Evolutionary conservation across 176 grass and related monocot genomes (phyloP).

Genomic region (maize (Zea mays)): DNA sequence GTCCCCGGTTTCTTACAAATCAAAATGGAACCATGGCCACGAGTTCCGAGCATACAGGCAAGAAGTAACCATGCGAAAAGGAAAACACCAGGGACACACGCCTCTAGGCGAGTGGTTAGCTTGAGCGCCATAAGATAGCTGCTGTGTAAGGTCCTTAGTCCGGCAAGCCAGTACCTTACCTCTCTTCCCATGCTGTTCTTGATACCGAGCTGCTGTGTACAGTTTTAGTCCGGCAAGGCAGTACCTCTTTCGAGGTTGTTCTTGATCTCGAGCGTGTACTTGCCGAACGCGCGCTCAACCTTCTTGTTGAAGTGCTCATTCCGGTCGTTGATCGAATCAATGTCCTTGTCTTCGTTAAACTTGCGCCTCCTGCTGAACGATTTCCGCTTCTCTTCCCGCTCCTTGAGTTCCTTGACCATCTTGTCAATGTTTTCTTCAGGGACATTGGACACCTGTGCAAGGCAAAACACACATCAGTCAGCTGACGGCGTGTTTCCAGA

Average conservation of each 20-base stretch:
- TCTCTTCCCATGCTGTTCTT: too few species aligned
- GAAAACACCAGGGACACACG: not conserved
- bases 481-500: not conserved
- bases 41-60: slow-evolving; percentile 17
- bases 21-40: not conserved
- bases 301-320: slow-evolving; percentile 99
- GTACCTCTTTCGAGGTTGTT: slow-evolving; percentile 96
- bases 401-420: slow-evolving; percentile 88
- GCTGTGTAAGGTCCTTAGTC: not conserved
- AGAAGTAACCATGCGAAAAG: not conserved
- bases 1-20: slow-evolving; percentile 25
- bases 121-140: not conserved
- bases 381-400: slow-evolving; percentile 57
- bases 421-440: slow-evolving; percentile 71
- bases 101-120: not conserved
- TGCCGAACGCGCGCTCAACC: slow-evolving; percentile 92
- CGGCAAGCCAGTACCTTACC: too few species aligned
- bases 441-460: slow-evolving; percentile 50
- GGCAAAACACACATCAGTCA: not conserved
- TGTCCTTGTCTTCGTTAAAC: slow-evolving; percentile 94
- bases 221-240: slow-evolving; percentile 67
- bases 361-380: slow-evolving; percentile 92
- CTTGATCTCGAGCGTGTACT: slow-evolving; percentile 98
- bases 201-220: too few species aligned
- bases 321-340: slow-evolving; percentile 89